Base-by-base conservation (phyloP, 78 protist genomes). In the Dictyostelium citrinum region DNA sequence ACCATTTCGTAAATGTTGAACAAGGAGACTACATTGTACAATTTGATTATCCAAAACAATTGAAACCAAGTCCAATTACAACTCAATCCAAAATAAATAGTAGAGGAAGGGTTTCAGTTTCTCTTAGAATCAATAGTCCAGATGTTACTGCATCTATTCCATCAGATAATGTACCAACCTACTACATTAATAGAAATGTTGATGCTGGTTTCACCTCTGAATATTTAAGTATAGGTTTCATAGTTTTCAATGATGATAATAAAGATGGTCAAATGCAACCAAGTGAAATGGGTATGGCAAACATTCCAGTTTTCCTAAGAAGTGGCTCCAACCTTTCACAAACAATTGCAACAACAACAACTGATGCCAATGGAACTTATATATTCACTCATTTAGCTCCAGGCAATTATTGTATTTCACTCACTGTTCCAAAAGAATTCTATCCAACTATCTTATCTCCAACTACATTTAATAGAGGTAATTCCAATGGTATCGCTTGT, bases 151-250 rank as follows among this genome's bases (percentile, higher is more conserved):
- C 41, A 9, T 20, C 71, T 0, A 68, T 22, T 29, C 51, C 37
- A 39, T 11, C 20, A 3, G 72, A 61, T 39, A 58, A 35, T 7
- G 68, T 58, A 16, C n/a, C 82, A 31, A 41, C 74, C 1, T 58
- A 33, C 5, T 80, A 78, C 14, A 10, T 58, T 0, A 33, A 75
- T 27, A 16, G 61, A 16, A 39, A 51, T 35, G 12, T 75, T n/a
- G 76, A 84, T 75, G 81, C 79, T 16, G 91, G 91, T 84, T 29
- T 84, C 27, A 55, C 83, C n/a, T 6, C 64, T 1, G 43, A 51
- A 35, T 20, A 24, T 4, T 84, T 35, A 14, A 35, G 83, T 45
- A 39, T 84, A 6, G 83, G 80, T 51, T 55, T 33, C 7, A 27
- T 22, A 9, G 83, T 84, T 16, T 84, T 60, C 45, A 20, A 20